A percentile compares a stretch with the other conserved stretches of the same genome.
Conservation (phyloP, 2,329 filamentous ascomycete species). For the Rhinocladiella mackenziei region DNA sequence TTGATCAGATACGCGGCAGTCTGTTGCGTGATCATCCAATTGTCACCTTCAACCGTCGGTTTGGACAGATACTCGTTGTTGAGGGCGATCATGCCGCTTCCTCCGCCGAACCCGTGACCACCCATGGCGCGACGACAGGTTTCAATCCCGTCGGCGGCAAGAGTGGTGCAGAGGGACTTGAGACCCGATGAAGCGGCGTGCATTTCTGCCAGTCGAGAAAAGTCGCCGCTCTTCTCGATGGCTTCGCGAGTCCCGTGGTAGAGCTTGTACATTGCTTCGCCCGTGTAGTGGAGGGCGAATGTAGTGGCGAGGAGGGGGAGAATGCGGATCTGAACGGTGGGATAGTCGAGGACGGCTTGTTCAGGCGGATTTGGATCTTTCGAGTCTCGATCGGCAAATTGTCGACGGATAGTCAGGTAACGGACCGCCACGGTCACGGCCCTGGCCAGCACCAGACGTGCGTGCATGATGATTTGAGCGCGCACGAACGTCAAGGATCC, state of each 20-base stretch:
- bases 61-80: constrained; percentile 51
- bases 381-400: constrained; percentile 50
- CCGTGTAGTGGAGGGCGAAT: constrained; percentile 47
- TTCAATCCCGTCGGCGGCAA: constrained; percentile 53
- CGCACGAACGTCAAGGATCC: constrained; percentile 50
- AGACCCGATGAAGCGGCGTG: constrained; percentile 53
- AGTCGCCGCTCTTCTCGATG: constrained; percentile 48
- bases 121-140: constrained; percentile 52
- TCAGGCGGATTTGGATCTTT: constrained; percentile 37
- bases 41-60: constrained; percentile 54
- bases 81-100: constrained; percentile 50
- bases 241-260: constrained; percentile 45
- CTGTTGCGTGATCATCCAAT: constrained; percentile 57
- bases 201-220: constrained; percentile 48
- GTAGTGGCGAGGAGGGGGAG: constrained; percentile 52
- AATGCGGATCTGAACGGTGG: constrained; percentile 53
- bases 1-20: constrained; percentile 51
- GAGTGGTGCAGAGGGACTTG: constrained; percentile 52
- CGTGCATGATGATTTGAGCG: constrained; percentile 41
- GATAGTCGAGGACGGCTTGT: constrained; percentile 50
- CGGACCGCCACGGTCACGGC: constrained; percentile 52
- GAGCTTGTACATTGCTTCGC: constrained; percentile 47
- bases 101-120: constrained; percentile 52
- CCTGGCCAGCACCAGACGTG: constrained; percentile 49
- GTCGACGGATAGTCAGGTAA: constrained; percentile 48